Conservation (phyloP, 805 yeast genomes). For the Saccharomyces eubayanus region DNA sequence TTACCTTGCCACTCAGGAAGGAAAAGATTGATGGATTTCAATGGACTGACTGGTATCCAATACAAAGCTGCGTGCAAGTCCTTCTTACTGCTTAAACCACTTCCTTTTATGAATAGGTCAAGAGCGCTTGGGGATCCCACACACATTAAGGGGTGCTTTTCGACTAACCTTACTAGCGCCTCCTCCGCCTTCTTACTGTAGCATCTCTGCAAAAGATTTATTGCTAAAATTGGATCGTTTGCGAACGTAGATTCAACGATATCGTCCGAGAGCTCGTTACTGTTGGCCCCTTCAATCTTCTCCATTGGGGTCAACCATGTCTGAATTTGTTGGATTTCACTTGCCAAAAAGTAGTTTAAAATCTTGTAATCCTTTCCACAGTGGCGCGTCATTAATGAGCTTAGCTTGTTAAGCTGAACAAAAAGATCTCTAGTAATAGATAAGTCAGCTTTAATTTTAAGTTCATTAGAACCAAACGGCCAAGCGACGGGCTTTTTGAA, state of each 20-base stretch:
- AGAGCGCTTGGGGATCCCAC: slow-evolving; percentile 21
- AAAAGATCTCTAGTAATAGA: slow-evolving; percentile 46
- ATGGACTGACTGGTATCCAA: slow-evolving; percentile 74
- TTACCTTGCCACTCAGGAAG: slow-evolving; percentile 62
- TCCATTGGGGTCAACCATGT: slow-evolving; percentile 59
- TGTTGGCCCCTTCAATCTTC: slow-evolving; percentile 29
- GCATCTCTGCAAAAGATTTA: slow-evolving; percentile 57
- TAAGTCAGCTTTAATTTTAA: slow-evolving; percentile 64
- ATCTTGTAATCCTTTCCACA: slow-evolving; percentile 46
- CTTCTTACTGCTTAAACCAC: slow-evolving; percentile 1
- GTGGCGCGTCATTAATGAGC: slow-evolving; percentile 12
- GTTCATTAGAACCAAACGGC: slow-evolving; percentile 79
- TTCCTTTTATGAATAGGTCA: slow-evolving; percentile 10
- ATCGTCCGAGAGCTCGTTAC: slow-evolving; percentile 28
- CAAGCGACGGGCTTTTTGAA: slow-evolving; percentile 52
- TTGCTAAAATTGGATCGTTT: slow-evolving; percentile 65
- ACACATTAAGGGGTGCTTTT: slow-evolving; percentile 45
- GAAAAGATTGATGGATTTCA: slow-evolving; percentile 77
- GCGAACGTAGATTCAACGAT: slow-evolving; percentile 51
- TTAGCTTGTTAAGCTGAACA: slow-evolving; percentile 18
- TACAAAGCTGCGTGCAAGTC: slow-evolving; percentile 38
- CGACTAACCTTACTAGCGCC: slow-evolving; percentile 39
- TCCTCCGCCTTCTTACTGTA: slow-evolving; percentile 21
- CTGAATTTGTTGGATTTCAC: slow-evolving; percentile 62
- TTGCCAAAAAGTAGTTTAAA: slow-evolving; percentile 55